Evolutionary conservation across 495 filamentous ascomycete genomes (phyloP).

Genomic region (Alectoria sarmentosa): DNA sequence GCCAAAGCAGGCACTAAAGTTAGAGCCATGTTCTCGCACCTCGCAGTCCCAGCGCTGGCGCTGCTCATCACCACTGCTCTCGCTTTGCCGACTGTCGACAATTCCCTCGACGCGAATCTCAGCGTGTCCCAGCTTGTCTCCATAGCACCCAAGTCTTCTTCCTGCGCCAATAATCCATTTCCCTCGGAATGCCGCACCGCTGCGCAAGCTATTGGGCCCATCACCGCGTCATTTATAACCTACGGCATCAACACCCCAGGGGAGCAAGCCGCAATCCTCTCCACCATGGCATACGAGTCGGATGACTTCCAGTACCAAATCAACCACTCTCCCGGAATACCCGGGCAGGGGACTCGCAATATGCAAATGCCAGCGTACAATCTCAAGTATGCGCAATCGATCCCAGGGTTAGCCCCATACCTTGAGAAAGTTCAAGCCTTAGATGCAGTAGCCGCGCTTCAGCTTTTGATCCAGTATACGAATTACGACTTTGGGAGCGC

Average conservation of each 20-base stretch:
- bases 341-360: constrained; percentile 63
- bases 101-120: constrained; percentile 18
- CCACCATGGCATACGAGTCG: constrained; percentile 61
- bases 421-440: constrained; percentile 27
- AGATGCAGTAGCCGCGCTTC: constrained; percentile 44
- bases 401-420: constrained; percentile 41
- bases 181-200: constrained; percentile 61
- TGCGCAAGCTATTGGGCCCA: constrained; percentile 50
- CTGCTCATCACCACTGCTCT: constrained; percentile 11
- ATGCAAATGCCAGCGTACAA: constrained; percentile 45
- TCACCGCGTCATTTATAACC: constrained; percentile 46
- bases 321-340: constrained; percentile 53
- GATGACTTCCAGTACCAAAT: constrained; percentile 60
- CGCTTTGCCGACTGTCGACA: background rate
- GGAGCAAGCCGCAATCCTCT: constrained; percentile 57
- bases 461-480: constrained; percentile 50
- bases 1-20: no score
- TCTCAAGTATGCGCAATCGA: constrained; percentile 52
- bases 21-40: background rate
- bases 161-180: constrained; percentile 38
- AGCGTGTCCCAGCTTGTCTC: constrained; percentile 41
- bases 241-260: constrained; percentile 47
- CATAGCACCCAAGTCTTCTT: constrained; percentile 43
- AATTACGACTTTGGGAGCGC: constrained; percentile 64
- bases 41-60: constrained; percentile 13